Base-by-base conservation (phyloP, 2,329 filamentous ascomycete genomes). In the Tetracladium maxilliforme region DNA sequence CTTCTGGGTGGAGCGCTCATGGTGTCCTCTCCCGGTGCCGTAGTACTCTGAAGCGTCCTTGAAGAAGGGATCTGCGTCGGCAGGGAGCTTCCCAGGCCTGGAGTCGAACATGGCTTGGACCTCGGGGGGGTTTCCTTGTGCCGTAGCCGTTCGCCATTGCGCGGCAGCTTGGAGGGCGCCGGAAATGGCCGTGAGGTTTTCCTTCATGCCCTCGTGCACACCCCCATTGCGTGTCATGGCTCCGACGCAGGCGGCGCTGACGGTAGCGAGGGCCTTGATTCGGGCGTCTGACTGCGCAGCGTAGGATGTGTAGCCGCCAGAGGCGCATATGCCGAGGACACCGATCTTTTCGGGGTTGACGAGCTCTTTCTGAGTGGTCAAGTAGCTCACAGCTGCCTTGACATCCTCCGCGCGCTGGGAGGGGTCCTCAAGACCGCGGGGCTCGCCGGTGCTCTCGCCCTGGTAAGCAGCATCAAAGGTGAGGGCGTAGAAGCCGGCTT, bases 381-480 rank as follows among this genome's bases (percentile, higher is more conserved):
- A 35, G 30, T 45, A 56, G 15, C 40, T 44, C 6, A 53, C 48
- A 7, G 44, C 53, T 21, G 32, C 28, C 17, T 40, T 43, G 25
- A 45, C 34, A 24, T 56, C 53, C 19, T 50, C 44, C 10, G 44
- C 49, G 5, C 50, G 41, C 23, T 49, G 42, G 26, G 37, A 41
- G 3, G 52, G 49, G 27, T 54, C 43, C 34, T 56, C 54, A 1
- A 55, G 42, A 10, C 30, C 28, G 7, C 43, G 47, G 4, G 53
- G 52, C 19, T 41, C 26, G 7, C 52, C 52, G 6, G 29, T 40
- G 15, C 34, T 42, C 26, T 45, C 45, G 14, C 53, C 51, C 27
- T 55, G 49, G 25, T 51, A 50, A 4, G 42, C 42, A 6, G 51
- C 43, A 26, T 57, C 52, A 29, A 38, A 55, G n/a, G 41, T 33